phyloP scores from a whole-genome alignment of 1,284 basidiomycete species.

The Clitocybe nebularis region DNA sequence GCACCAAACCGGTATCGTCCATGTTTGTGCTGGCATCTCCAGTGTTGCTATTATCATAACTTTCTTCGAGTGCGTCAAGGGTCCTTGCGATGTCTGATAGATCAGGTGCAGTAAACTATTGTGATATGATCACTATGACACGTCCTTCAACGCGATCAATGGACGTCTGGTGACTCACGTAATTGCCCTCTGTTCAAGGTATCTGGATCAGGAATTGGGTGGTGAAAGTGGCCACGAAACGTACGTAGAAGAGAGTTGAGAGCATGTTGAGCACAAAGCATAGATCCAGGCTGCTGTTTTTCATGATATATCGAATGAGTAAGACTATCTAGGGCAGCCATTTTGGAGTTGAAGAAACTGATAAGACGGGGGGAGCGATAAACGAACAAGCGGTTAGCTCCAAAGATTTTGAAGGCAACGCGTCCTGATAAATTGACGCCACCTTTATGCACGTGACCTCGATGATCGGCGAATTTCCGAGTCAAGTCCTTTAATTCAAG shows the following conservation, averaged over 20 bases:
- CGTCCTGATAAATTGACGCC: too few relatives aligned
- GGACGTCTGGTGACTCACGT: slow-evolving; percentile 41
- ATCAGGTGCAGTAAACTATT: slow-evolving; percentile 81
- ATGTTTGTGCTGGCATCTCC: slow-evolving; percentile 68
- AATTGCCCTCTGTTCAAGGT: slow-evolving; percentile 55
- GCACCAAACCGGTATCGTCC: slow-evolving; percentile 77
- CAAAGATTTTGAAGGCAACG: too few relatives aligned
- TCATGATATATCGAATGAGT: slow-evolving; percentile 70
- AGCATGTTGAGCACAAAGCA: slow-evolving; percentile 85
- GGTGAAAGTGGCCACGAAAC: slow-evolving; percentile 22
- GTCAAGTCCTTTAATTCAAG: too few relatives aligned
- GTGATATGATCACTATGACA: slow-evolving; percentile 11
- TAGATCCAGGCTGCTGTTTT: slow-evolving; percentile 69
- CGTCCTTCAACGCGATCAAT: slow-evolving; percentile 3
- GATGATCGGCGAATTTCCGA: too few relatives aligned
- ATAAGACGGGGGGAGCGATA: too few relatives aligned
- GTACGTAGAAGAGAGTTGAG: slow-evolving; percentile 76
- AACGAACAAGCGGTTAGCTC: too few relatives aligned
- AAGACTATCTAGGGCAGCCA: slow-evolving; percentile 57
- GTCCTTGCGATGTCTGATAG: slow-evolving; percentile 76
- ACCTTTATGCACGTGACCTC: too few relatives aligned
- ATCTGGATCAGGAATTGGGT: slow-evolving; percentile 6
- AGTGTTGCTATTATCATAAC: slow-evolving; percentile 44
- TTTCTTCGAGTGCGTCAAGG: slow-evolving; percentile 62
- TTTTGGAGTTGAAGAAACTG: slow-evolving; percentile 21